Conservation (phyloP, 305 asterid genomes). For the Stenogyne calaminthoides region DNA sequence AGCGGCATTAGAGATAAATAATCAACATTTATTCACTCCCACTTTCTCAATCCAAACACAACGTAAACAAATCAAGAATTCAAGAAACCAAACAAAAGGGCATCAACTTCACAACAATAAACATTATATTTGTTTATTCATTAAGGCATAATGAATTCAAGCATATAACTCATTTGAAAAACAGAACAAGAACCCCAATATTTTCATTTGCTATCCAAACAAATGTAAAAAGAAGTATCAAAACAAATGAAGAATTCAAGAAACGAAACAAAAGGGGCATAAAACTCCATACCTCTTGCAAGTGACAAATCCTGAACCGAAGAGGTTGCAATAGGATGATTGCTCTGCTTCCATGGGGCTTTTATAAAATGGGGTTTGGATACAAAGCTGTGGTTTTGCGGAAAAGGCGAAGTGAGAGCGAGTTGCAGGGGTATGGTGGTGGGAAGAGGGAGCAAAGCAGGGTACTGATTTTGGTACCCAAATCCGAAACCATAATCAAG, state of each 20-base stretch:
- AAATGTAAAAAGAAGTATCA: no score
- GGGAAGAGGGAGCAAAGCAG: constrained; percentile 76
- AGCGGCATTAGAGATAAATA: not conserved
- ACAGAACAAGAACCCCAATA: not conserved
- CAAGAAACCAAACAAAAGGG: not conserved
- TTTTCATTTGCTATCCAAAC: no score
- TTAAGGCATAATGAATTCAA: not conserved
- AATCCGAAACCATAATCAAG: constrained; percentile 39
- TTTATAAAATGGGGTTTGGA: constrained; percentile 51
- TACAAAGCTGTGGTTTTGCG: constrained; percentile 50
- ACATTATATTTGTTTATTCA: not conserved
- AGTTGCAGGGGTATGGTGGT: constrained; percentile 53
- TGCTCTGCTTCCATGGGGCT: constrained; percentile 31
- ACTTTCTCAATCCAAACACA: not conserved
- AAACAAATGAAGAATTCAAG: constrained; percentile 2
- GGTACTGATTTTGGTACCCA: constrained; percentile 59
- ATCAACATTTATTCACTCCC: not conserved
- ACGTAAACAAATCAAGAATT: not conserved
- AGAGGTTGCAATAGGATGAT: constrained; percentile 49
- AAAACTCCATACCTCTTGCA: constrained; percentile 42
- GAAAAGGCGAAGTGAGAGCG: constrained; percentile 44
- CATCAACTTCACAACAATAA: not conserved
- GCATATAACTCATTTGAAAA: not conserved
- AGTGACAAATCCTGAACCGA: constrained; percentile 53
- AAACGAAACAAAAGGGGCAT: not conserved